phyloP scores from a whole-genome alignment of 495 filamentous ascomycete genomes.

The Aspergillus ostianus region DNA sequence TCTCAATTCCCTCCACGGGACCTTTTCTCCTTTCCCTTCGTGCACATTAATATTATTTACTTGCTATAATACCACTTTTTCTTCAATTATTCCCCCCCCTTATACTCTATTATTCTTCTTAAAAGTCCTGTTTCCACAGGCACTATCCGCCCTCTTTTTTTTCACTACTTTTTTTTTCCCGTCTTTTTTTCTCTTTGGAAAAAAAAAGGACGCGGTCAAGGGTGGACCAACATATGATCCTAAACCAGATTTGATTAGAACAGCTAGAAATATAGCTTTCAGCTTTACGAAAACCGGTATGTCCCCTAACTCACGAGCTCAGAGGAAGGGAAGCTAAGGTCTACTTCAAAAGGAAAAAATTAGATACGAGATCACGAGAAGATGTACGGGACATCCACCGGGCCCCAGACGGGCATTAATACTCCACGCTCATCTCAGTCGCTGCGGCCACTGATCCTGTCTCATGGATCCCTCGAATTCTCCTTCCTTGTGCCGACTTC shows the following conservation, averaged over 20 bases:
- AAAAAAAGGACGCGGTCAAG: slow-evolving; percentile 11
- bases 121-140: not conserved
- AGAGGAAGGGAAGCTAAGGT: not conserved
- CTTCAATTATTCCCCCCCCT: not conserved
- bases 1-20: not conserved
- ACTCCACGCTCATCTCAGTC: slow-evolving; percentile 92
- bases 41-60: not conserved
- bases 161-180: slow-evolving; percentile 26
- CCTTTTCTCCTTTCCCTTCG: not conserved
- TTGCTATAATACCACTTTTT: slow-evolving; percentile 18
- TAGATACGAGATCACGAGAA: slow-evolving; percentile 27
- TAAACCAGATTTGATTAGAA: slow-evolving; percentile 2
- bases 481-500: slow-evolving; percentile 91
- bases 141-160: slow-evolving; percentile 19
- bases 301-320: not conserved
- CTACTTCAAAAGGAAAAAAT: not conserved
- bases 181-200: slow-evolving; percentile 21
- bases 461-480: slow-evolving; percentile 91
- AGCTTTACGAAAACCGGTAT: not conserved
- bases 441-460: slow-evolving; percentile 81
- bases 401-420: slow-evolving; percentile 89
- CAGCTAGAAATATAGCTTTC: not conserved
- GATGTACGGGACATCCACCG: slow-evolving; percentile 86
- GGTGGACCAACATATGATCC: slow-evolving; percentile 9
- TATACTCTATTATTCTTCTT: not conserved